These are phyloP conservation scores for Meyerozyma smithsonii DNA, from an alignment of 1,139 yeast genomes.

Conservation along the genomic window DNA sequence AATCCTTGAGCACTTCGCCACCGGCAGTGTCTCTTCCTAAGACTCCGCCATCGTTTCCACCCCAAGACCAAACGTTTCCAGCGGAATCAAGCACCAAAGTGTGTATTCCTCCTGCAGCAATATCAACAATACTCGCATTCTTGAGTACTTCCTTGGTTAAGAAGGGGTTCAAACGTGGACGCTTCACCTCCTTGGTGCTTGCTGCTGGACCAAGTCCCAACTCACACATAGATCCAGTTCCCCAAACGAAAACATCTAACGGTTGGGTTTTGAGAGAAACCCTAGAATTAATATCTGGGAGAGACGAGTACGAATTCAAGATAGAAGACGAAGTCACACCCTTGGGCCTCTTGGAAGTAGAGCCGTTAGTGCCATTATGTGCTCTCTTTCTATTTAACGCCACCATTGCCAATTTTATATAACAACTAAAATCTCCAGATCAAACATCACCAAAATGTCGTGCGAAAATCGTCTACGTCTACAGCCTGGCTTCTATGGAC, in stretches of 20 bases:
- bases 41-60: constrained; percentile 88
- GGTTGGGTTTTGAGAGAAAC: constrained; percentile 40
- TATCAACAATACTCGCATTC: constrained; percentile 55
- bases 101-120: constrained; percentile 97
- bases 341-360: constrained; percentile 20
- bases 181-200: constrained; percentile 83
- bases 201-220: constrained; percentile 90
- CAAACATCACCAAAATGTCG: not conserved
- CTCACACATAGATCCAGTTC: constrained; percentile 96
- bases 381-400: constrained; percentile 39
- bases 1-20: constrained; percentile 58
- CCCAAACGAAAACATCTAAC: constrained; percentile 86
- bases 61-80: constrained; percentile 94
- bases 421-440: not conserved
- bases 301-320: constrained; percentile 45
- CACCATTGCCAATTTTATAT: constrained; percentile 28
- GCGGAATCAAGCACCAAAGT: constrained; percentile 72
- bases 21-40: constrained; percentile 83
- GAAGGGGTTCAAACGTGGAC: constrained; percentile 87
- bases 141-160: constrained; percentile 50
- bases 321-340: constrained; percentile 38
- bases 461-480: not conserved
- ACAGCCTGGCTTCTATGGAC: not conserved
- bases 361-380: constrained; percentile 15
- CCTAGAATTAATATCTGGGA: constrained; percentile 41